phyloP scores from a whole-genome alignment of 2,329 filamentous ascomycete species.

The Diaporthe amygdali region DNA sequence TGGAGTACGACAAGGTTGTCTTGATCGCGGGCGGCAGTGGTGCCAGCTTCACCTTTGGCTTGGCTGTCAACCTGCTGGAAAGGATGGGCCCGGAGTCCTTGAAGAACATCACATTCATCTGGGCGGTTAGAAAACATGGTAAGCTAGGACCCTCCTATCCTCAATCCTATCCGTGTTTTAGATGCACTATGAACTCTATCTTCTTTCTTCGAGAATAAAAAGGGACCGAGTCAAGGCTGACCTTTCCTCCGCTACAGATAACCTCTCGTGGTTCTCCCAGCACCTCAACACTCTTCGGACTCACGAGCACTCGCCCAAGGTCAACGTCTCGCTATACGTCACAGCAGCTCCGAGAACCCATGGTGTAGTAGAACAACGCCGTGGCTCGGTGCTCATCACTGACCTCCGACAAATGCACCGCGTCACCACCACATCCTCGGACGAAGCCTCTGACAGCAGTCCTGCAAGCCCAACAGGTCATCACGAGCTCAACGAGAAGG shows the following conservation, averaged over 20 bases:
- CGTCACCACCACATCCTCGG: constrained; percentile 21
- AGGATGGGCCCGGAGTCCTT: constrained; percentile 43
- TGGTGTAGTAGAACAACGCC: constrained; percentile 12
- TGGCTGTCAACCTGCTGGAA: constrained; percentile 51
- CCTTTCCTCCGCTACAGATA: constrained; percentile 31
- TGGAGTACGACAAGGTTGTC: constrained; percentile 60
- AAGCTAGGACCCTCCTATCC: constrained; percentile 26
- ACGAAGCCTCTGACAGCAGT: constrained; percentile 23
- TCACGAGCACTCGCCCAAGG: constrained; percentile 43
- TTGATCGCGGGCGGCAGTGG: constrained; percentile 66
- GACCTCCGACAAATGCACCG: background rate
- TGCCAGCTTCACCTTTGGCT: constrained; percentile 61
- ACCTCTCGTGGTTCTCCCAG: constrained; percentile 43
- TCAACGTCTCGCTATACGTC: constrained; percentile 45
- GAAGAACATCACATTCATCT: constrained; percentile 52
- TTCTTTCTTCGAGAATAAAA: background rate
- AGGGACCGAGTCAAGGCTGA: background rate
- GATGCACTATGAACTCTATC: background rate
- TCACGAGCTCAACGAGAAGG: constrained; percentile 30
- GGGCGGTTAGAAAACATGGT: constrained; percentile 54
- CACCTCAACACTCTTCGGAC: constrained; percentile 44
- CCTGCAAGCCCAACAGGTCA: constrained; percentile 5
- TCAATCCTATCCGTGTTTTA: background rate
- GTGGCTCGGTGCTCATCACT: constrained; percentile 19
- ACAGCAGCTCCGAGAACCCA: constrained; percentile 32